A percentile compares a stretch with the other conserved stretches of the same genome.
Evolutionary conservation across 2,329 filamentous ascomycete species (phyloP).

Genomic region (Endothia cerciana): DNA sequence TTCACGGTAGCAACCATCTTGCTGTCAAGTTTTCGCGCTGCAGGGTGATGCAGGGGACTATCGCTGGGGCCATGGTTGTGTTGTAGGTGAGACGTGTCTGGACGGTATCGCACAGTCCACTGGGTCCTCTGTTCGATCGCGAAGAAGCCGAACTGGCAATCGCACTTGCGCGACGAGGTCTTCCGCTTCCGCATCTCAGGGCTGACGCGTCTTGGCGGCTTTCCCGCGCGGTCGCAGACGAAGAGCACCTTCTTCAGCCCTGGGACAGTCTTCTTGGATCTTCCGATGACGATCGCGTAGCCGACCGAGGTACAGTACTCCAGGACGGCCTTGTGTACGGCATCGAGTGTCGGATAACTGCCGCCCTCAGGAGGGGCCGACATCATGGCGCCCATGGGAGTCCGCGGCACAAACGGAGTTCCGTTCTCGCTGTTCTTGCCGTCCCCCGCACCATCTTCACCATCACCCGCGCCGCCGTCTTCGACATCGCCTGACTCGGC

Average conservation of each 20-base stretch:
- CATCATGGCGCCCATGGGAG: conserved; percentile 64
- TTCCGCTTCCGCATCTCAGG: conserved; percentile 67
- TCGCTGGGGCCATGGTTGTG: conserved; percentile 71
- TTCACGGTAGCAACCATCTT: conserved; percentile 71
- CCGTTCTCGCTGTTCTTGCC: conserved; percentile 51
- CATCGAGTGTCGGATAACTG: conserved; percentile 66
- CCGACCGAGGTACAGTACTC: conserved; percentile 69
- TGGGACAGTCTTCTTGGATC: conserved; percentile 69
- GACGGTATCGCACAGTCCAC: conserved; percentile 68
- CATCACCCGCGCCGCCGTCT: conserved; percentile 48
- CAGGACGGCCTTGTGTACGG: conserved; percentile 66
- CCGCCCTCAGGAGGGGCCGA: conserved; percentile 66
- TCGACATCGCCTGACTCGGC: conserved; percentile 51
- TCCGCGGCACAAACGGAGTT: conserved; percentile 54
- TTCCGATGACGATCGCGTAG: conserved; percentile 69
- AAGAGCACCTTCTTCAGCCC: conserved; percentile 70
- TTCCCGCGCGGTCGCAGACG: conserved; percentile 68
- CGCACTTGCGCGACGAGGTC: conserved; percentile 70
- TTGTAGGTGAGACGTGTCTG: conserved; percentile 58
- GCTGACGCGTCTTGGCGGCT: conserved; percentile 63
- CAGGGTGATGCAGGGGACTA: conserved; percentile 68
- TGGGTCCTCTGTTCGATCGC: conserved; percentile 69
- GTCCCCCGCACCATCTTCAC: conserved; percentile 47
- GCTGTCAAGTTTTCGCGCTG: conserved; percentile 67
- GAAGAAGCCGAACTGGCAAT: conserved; percentile 72